phyloP scores from a whole-genome alignment of 495 filamentous ascomycete species.

The Neurospora sp. region DNA sequence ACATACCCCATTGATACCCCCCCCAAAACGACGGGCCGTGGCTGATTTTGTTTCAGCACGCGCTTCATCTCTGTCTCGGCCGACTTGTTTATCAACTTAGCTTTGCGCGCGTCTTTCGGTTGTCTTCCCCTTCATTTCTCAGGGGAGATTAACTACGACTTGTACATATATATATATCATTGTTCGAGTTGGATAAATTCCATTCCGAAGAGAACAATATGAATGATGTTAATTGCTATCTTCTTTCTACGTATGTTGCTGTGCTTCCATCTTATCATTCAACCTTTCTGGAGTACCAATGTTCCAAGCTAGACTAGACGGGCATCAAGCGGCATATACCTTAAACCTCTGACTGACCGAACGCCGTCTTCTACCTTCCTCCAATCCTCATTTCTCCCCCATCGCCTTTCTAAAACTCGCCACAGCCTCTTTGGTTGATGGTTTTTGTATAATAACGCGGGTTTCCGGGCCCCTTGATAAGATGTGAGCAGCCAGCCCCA shows the following conservation, averaged over 20 bases:
- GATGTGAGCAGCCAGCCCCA: not conserved
- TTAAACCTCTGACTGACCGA: no score
- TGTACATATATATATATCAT: not conserved
- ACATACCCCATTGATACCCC: not conserved
- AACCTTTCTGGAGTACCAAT: no score
- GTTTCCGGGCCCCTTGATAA: not conserved
- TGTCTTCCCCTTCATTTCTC: not conserved
- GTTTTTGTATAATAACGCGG: no score
- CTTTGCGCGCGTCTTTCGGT: not conserved
- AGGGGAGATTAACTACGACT: not conserved
- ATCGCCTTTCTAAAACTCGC: no score
- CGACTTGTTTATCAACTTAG: not conserved
- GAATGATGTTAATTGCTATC: not conserved
- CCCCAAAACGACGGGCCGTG: not conserved
- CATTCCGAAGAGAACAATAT: not conserved
- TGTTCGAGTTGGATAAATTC: not conserved
- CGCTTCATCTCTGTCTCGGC: not conserved
- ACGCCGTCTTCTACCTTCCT: no score
- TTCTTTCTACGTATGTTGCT: not conserved
- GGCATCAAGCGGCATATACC: no score
- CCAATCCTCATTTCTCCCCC: no score
- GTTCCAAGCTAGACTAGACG: no score
- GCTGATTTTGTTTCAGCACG: not conserved
- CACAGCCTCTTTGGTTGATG: no score
- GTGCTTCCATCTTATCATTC: not conserved